Evolutionary conservation across 2,329 filamentous ascomycete species (phyloP).

Genomic region (Scedosporium dehoogii): DNA sequence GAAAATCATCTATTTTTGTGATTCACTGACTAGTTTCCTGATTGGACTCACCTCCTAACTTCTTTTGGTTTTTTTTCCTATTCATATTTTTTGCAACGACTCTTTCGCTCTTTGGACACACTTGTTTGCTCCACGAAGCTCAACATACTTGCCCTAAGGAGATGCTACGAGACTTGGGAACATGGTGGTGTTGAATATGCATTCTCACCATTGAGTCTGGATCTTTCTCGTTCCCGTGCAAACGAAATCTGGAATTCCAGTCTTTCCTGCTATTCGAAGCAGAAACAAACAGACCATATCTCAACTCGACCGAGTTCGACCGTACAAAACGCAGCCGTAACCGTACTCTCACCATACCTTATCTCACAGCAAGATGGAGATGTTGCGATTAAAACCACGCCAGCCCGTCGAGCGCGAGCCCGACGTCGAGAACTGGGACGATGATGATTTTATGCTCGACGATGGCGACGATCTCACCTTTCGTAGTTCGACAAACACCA

Average conservation of each 20-base stretch:
- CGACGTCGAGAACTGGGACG: slow-evolving; percentile 67
- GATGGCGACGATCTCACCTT: slow-evolving; percentile 57
- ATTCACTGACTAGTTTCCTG: no score
- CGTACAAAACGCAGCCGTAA: neutral
- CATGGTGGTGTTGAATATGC: slow-evolving; percentile 14
- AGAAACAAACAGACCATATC: neutral
- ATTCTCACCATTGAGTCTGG: slow-evolving; percentile 12
- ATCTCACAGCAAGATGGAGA: slow-evolving; percentile 35
- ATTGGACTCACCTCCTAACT: no score
- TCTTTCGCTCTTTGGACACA: neutral
- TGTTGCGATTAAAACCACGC: slow-evolving; percentile 41
- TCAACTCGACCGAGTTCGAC: neutral
- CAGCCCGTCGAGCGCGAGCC: slow-evolving; percentile 40
- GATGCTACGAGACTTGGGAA: slow-evolving; percentile 12
- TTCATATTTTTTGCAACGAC: neutral
- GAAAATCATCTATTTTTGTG: no score
- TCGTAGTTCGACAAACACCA: slow-evolving; percentile 37
- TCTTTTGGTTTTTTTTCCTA: neutral
- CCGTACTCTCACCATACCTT: neutral
- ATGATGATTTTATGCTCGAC: slow-evolving; percentile 59
- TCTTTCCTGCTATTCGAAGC: neutral
- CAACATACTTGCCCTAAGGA: slow-evolving; percentile 2
- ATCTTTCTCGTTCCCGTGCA: neutral
- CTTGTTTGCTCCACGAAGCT: neutral
- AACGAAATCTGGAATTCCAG: neutral